Evolutionary conservation across 352 stramenopile species (phyloP).

Genomic region (Halophytophthora polymorphica): DNA sequence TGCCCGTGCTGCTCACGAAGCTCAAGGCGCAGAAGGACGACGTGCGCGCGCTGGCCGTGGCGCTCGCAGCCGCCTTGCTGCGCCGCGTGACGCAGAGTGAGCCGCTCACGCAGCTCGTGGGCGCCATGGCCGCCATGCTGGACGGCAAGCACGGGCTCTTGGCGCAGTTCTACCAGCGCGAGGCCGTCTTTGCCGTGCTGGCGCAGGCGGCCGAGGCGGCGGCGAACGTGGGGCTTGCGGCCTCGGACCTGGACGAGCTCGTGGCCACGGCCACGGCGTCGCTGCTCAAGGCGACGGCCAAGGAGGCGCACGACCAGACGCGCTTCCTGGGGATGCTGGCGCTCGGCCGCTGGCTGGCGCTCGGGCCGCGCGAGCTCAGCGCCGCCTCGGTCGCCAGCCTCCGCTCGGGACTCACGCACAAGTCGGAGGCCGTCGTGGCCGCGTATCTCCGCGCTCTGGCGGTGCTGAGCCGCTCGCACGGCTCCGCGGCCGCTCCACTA

Average conservation of each 20-base stretch:
- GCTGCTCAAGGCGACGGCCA: constrained; percentile 70
- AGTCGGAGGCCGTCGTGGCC: constrained; percentile 61
- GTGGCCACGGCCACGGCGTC: constrained; percentile 39
- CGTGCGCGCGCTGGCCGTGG: constrained; percentile 52
- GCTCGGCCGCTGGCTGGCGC: constrained; percentile 70
- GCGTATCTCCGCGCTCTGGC: constrained; percentile 61
- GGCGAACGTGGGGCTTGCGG: constrained; percentile 24
- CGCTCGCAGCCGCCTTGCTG: constrained; percentile 48
- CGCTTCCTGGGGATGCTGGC: constrained; percentile 66
- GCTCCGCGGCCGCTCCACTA: constrained; percentile 30
- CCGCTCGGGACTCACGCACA: constrained; percentile 65
- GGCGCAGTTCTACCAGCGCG: constrained; percentile 87
- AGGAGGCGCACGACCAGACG: constrained; percentile 84
- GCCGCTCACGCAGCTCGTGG: constrained; percentile 53
- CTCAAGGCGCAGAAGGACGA: constrained; percentile 81
- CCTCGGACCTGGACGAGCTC: constrained; percentile 36
- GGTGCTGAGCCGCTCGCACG: constrained; percentile 35
- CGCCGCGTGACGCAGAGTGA: constrained; percentile 46
- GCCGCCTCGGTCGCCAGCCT: constrained; percentile 35
- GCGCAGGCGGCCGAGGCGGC: constrained; percentile 46
- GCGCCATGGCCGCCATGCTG: constrained; percentile 52
- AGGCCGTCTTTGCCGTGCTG: constrained; percentile 67
- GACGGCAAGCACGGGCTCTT: constrained; percentile 83
- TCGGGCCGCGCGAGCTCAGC: constrained; percentile 49
- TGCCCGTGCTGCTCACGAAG: constrained; percentile 64